Base-by-base conservation (phyloP, 73 alveolate genomes). In the Loxodes magnus region DNA sequence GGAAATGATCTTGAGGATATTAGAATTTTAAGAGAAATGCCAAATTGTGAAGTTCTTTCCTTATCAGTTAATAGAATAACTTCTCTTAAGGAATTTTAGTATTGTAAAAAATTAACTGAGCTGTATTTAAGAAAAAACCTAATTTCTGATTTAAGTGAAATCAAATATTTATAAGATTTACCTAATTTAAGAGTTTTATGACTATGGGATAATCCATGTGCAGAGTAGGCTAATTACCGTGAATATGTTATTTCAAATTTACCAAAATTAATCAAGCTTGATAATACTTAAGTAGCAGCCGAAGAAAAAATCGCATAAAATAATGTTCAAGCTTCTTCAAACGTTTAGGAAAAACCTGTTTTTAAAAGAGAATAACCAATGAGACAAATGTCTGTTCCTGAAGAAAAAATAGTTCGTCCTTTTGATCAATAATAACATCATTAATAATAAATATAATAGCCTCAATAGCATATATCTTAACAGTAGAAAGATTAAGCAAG, bases 171-270 rank as follows among this genome's bases (percentile, higher is more conserved):
- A 10, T 48, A 60, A 14, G 56, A 38, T 33, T 66, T 84, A 27
- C 70, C 81, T 3, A 51, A 77, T 28, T 63, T 93, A 42, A 82
- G 77, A 69, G 94, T 90, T 16, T 70, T 93, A 14, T 93, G 99
- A 97, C 59, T 93, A 16, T 89, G 86, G 81, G 98, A 92, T 22
- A 93, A 93, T 56, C 99, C 99, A 15, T 64, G 92, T 36, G 82
- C 95, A 0, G 84, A 73, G 33, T 70, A 53, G 27, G 87, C 87
- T 5, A 74, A 59, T 39, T 93, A 93, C 56, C 71, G 97, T 75
- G 80, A 77, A 41, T 72, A 58, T 46, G 89, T 93, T 5, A 71
- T 92, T 20, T 77, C 71, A 38, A 14, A 53, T 19, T 43, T 92
- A 7, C 99, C 99, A 5, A 82, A 85, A 50, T 65, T 92, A 20